phyloP scores from a whole-genome alignment of 768 basidiomycete species.

The Mycena rebaudengoi region DNA sequence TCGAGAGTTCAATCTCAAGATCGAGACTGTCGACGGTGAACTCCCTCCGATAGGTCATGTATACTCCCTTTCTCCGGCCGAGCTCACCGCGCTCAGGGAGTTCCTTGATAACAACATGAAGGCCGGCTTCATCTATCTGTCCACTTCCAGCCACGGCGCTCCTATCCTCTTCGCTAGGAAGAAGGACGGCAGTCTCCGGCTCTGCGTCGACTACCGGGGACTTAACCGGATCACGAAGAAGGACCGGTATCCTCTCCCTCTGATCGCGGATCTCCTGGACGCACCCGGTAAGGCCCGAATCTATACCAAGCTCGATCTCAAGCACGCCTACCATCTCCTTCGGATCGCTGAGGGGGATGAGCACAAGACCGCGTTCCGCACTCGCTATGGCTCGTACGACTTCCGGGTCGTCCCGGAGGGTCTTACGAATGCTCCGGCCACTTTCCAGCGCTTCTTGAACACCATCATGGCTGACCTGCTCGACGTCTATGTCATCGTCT shows the following conservation, averaged over 20 bases:
- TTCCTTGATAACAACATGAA: conserved; percentile 3
- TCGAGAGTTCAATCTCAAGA: neutral
- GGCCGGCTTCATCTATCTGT: neutral
- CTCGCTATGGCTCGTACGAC: conserved; percentile 39
- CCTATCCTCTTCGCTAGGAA: conserved; percentile 35
- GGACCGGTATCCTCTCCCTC: conserved; percentile 42
- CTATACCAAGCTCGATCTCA: conserved; percentile 18
- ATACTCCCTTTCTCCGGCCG: neutral
- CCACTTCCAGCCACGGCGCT: conserved; percentile 11
- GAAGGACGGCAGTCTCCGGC: conserved; percentile 30
- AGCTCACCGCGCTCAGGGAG: neutral
- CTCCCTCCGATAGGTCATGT: neutral
- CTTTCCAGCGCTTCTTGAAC: conserved; percentile 40
- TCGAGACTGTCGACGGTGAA: neutral
- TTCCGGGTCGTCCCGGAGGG: conserved; percentile 39
- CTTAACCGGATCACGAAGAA: conserved; percentile 32
- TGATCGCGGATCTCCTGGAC: conserved; percentile 41
- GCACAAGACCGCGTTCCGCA: conserved; percentile 19
- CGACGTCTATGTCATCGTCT: conserved; percentile 35
- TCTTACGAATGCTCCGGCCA: conserved; percentile 33
- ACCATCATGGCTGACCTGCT: conserved; percentile 32
- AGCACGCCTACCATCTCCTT: conserved; percentile 40
- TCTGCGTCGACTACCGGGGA: conserved; percentile 32
- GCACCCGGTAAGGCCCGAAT: conserved; percentile 11
- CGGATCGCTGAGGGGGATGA: conserved; percentile 35